Evolutionary conservation across 306 rosid species (phyloP).

Genomic region (Abrus precatorius): DNA sequence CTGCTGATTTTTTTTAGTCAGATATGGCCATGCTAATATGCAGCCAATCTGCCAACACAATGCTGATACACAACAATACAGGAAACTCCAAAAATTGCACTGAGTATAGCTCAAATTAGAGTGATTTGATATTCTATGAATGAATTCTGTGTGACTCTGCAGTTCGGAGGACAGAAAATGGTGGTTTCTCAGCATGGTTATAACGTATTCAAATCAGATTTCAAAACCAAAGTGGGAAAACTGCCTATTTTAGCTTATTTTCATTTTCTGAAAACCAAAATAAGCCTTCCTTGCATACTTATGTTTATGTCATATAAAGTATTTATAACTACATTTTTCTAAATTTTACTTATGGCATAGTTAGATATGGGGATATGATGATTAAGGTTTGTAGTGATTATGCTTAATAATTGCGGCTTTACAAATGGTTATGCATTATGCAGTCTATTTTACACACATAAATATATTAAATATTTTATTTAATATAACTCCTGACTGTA

Average conservation of each 20-base stretch:
- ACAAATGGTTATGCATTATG: neutral
- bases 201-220: neutral
- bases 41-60: neutral
- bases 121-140: neutral
- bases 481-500: neutral
- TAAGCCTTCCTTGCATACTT: neutral
- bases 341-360: neutral
- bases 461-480: neutral
- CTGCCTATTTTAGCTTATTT: constrained; percentile 4
- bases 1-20: too few relatives aligned
- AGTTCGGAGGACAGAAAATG: neutral
- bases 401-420: neutral
- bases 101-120: neutral
- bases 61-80: neutral
- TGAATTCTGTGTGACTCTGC: neutral
- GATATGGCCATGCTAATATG: neutral
- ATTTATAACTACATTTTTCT: neutral
- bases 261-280: neutral
- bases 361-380: neutral
- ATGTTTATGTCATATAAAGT: neutral
- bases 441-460: neutral
- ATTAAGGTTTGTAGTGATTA: neutral
- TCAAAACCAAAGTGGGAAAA: neutral
- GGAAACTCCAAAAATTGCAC: neutral
- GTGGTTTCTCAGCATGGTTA: neutral